phyloP scores from a whole-genome alignment of 768 basidiomycete genomes.

The Boletus patriciae region DNA sequence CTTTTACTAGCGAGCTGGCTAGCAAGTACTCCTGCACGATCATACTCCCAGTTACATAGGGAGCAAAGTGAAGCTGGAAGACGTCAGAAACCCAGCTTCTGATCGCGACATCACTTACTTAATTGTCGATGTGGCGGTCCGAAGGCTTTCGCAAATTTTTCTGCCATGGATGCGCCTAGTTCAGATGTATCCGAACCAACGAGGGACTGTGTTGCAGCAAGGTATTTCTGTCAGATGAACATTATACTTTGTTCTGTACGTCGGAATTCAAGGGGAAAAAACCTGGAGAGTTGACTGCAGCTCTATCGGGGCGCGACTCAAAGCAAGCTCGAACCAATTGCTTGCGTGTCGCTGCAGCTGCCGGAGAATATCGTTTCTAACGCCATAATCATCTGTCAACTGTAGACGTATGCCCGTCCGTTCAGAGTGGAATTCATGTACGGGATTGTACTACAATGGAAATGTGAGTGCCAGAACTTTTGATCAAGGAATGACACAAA shows the following conservation, averaged over 20 bases:
- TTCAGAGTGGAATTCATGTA: slow-evolving; percentile 79
- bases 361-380: slow-evolving; percentile 80
- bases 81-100: background rate
- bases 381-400: slow-evolving; percentile 81
- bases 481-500: slow-evolving; percentile 31
- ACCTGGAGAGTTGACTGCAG: slow-evolving; percentile 92
- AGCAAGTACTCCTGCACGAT: slow-evolving; percentile 77
- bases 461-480: background rate
- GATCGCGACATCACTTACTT: slow-evolving; percentile 45
- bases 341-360: slow-evolving; percentile 73
- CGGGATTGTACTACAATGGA: slow-evolving; percentile 76
- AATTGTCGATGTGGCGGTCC: slow-evolving; percentile 75
- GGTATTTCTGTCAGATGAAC: slow-evolving; percentile 69
- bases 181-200: slow-evolving; percentile 77
- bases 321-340: slow-evolving; percentile 83
- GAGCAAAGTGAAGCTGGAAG: slow-evolving; percentile 52
- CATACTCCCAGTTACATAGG: slow-evolving; percentile 66
- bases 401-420: slow-evolving; percentile 72
- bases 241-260: background rate
- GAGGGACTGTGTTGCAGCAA: slow-evolving; percentile 69
- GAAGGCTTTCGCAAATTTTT: slow-evolving; percentile 80
- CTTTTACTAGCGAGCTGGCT: slow-evolving; percentile 88
- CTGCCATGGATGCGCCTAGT: slow-evolving; percentile 87
- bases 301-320: slow-evolving; percentile 88
- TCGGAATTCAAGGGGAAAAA: slow-evolving; percentile 15